Conservation (phyloP, 306 rosid genomes). For the Fragaria ananassa region DNA sequence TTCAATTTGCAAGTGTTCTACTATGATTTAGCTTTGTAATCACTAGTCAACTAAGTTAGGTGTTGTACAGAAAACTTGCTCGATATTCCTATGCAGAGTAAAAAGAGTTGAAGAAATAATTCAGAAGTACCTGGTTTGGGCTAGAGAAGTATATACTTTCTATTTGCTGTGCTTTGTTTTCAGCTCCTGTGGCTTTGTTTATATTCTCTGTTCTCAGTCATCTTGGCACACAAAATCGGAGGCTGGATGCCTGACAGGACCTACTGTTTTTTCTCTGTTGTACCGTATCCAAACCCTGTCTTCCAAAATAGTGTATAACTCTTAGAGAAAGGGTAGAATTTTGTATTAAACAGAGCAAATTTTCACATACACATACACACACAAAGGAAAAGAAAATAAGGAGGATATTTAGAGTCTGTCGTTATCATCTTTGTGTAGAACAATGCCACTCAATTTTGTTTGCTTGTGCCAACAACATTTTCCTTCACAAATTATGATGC, state of each 20-base stretch:
- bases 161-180: background rate
- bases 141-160: background rate
- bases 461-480: slow-evolving; percentile 7
- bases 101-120: background rate
- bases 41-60: slow-evolving; percentile 14
- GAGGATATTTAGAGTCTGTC: background rate
- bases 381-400: background rate
- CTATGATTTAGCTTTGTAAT: background rate
- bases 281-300: background rate
- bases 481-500: slow-evolving; percentile 20
- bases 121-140: background rate
- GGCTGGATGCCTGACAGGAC: background rate
- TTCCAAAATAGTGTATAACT: background rate
- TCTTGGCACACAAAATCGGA: background rate
- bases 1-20: background rate
- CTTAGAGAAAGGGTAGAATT: background rate
- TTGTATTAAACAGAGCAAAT: background rate
- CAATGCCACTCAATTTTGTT: background rate
- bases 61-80: slow-evolving; percentile 5
- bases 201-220: slow-evolving; percentile 6
- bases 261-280: background rate
- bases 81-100: background rate
- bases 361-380: background rate
- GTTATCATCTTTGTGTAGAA: background rate
- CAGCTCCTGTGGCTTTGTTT: slow-evolving; percentile 3